phyloP scores from a whole-genome alignment of 257 asterid species.

The Verbena officinalis region DNA sequence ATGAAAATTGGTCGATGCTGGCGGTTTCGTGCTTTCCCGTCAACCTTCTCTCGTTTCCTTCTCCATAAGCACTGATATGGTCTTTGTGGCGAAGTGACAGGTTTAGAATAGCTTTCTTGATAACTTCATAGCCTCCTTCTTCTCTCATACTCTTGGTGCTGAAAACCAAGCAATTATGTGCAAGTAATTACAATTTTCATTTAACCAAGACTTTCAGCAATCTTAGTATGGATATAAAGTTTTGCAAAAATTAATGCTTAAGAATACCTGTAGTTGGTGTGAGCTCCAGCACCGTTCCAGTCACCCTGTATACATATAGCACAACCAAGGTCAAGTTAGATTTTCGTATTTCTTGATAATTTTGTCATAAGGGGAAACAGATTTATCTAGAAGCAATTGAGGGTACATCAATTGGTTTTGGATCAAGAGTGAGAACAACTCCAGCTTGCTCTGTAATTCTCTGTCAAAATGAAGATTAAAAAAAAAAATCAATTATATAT shows the following conservation, averaged over 20 bases:
- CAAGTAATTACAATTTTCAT: conserved; percentile 14
- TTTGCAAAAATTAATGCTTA: not conserved
- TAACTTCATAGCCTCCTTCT: conserved; percentile 92
- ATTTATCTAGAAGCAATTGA: not conserved
- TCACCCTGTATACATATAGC: conserved; percentile 63
- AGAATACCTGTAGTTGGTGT: conserved; percentile 84
- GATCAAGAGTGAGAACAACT: conserved; percentile 89
- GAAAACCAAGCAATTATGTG: conserved; percentile 29
- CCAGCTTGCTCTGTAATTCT: conserved; percentile 99
- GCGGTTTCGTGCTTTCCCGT: conserved; percentile 99
- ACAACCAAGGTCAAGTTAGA: conserved; percentile 10
- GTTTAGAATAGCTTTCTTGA: conserved; percentile 91
- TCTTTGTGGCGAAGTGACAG: conserved; percentile 92
- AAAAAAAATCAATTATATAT: too few relatives aligned
- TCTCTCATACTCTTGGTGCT: conserved; percentile 97
- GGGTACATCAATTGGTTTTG: conserved; percentile 87
- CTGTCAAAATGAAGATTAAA: conserved; percentile 43
- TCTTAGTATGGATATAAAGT: too few relatives aligned
- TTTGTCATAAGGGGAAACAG: not conserved
- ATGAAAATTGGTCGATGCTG: conserved; percentile 76
- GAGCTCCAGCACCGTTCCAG: conserved; percentile 99
- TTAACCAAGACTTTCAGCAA: not conserved
- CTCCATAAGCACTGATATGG: conserved; percentile 98
- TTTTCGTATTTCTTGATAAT: conserved; percentile 6
- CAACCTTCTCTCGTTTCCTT: conserved; percentile 95